Evolutionary conservation across 2,329 filamentous ascomycete genomes (phyloP).

Genomic region (Fusarium sp.): DNA sequence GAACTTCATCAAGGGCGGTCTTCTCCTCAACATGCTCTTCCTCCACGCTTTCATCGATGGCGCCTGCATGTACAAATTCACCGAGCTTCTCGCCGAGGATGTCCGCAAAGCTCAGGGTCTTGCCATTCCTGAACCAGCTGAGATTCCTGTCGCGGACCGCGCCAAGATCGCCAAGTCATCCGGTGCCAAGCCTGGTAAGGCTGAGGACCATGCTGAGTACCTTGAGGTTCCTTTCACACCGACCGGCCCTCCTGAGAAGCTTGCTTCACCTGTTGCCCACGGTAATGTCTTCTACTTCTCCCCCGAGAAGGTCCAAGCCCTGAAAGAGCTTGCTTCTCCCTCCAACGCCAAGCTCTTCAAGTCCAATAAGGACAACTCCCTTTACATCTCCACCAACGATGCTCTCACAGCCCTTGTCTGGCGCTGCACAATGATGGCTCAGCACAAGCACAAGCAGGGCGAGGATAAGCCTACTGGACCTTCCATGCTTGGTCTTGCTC

Average conservation of each 20-base stretch:
- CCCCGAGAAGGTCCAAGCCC: neutral
- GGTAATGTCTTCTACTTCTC: constrained; percentile 24
- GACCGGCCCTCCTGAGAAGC: constrained; percentile 5
- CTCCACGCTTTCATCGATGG: constrained; percentile 4
- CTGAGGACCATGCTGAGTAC: constrained; percentile 14
- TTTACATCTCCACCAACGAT: constrained; percentile 15
- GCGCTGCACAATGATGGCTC: constrained; percentile 15
- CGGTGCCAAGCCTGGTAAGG: constrained; percentile 3
- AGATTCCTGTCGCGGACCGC: constrained; percentile 1
- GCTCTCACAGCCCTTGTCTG: constrained; percentile 19
- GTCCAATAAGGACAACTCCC: neutral
- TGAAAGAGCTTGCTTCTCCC: constrained; percentile 2
- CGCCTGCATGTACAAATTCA: constrained; percentile 15
- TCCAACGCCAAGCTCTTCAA: neutral
- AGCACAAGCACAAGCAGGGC: neutral
- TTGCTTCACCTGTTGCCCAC: constrained; percentile 5
- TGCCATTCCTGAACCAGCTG: neutral
- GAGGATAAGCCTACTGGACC: neutral
- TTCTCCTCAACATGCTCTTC: constrained; percentile 14
- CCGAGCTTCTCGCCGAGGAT: constrained; percentile 11
- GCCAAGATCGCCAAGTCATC: constrained; percentile 6
- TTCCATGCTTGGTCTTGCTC: constrained; percentile 13
- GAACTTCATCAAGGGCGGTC: constrained; percentile 6
- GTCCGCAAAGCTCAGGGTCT: constrained; percentile 16
- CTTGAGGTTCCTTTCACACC: constrained; percentile 17